Evolutionary conservation across 257 asterid genomes (phyloP), one percentile per base, ranked within the genome.

Genomic region (Solanum dulcamara): DNA sequence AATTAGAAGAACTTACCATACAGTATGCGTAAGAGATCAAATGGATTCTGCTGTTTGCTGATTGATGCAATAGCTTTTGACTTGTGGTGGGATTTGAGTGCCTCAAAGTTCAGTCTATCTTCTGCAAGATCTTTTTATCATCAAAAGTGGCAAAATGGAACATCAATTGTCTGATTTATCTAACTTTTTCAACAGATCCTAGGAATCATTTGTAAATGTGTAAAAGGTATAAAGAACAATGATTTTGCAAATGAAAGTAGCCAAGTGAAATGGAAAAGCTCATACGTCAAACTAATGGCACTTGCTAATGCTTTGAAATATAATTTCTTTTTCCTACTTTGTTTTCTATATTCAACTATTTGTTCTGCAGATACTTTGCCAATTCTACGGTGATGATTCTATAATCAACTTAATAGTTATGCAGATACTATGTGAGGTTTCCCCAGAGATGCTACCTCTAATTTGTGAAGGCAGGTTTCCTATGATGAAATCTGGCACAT

Each of bases 21-120:
- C 38, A 92, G 67, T 53, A 88, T 84, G 66, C 90, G 91, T 4
- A 92, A 51, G 81, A 91, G 86, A 87, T 90, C 91, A 64, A 91
- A 84, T 28, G 95, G 86, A 33, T 85, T 89, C 32, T 87, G 85
- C 33, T 87, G 89, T 84, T 68, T 84, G 86, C 86, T 86, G 80
- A 81, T 82, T 46, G 89, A 77, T 85, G 90, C 85, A 50, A 84
- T 71, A 44, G 86, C 42, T 77, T 74, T 85, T 85, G 80, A 80
- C 85, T 57, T 87, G 82, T 83, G 83, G 10, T 42, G 85, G 60
- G 71, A 68, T 77, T 64, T 81, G 84, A 57, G 40, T 46, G 53
- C 83, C 59, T 81, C 48, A 42, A 48, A 79, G 71, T 80, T 87
- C 87, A 83, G 83, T 48, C 83, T 33, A 86, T 85, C 90, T 89